phyloP scores from a whole-genome alignment of 495 filamentous ascomycete species.

The Lasiosphaeria miniovina region DNA sequence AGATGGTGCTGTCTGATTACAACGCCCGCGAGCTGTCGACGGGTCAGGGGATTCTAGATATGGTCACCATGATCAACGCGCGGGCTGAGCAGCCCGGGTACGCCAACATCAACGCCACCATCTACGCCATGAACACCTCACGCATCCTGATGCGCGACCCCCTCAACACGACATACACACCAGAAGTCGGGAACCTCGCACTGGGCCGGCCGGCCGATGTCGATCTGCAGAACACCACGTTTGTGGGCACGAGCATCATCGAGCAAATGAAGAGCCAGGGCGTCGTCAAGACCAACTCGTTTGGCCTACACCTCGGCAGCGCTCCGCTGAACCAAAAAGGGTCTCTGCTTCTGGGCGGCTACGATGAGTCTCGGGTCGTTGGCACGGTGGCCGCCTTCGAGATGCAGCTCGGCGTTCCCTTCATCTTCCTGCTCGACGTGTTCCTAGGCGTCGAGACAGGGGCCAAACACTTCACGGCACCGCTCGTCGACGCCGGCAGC shows the following conservation, averaged over 20 bases:
- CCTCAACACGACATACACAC: neutral
- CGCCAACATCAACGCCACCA: slow-evolving; percentile 14
- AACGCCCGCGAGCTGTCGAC: slow-evolving; percentile 2
- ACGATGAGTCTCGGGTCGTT: slow-evolving; percentile 34
- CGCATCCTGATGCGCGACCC: slow-evolving; percentile 6
- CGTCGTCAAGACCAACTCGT: slow-evolving; percentile 41
- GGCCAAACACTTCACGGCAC: slow-evolving; percentile 29
- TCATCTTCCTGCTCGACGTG: slow-evolving; percentile 34
- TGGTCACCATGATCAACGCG: slow-evolving; percentile 11
- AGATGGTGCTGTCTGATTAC: slow-evolving; percentile 1
- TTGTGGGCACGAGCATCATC: slow-evolving; percentile 9
- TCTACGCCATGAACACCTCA: slow-evolving; percentile 11
- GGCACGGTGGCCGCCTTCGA: slow-evolving; percentile 19
- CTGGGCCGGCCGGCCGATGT: slow-evolving; percentile 5
- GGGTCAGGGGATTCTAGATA: slow-evolving; percentile 10
- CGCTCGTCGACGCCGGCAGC: slow-evolving; percentile 7
- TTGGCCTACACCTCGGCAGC: slow-evolving; percentile 51
- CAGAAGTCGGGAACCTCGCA: slow-evolving; percentile 12
- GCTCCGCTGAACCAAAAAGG: slow-evolving; percentile 30
- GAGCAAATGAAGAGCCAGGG: slow-evolving; percentile 17
- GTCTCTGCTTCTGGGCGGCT: slow-evolving; percentile 47
- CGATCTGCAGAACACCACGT: neutral
- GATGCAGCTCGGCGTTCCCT: slow-evolving; percentile 6
- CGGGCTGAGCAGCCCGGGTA: slow-evolving; percentile 10
- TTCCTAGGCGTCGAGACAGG: slow-evolving; percentile 36